phyloP scores from a whole-genome alignment of 129 eudicot genomes.

The Artemisia annua region DNA sequence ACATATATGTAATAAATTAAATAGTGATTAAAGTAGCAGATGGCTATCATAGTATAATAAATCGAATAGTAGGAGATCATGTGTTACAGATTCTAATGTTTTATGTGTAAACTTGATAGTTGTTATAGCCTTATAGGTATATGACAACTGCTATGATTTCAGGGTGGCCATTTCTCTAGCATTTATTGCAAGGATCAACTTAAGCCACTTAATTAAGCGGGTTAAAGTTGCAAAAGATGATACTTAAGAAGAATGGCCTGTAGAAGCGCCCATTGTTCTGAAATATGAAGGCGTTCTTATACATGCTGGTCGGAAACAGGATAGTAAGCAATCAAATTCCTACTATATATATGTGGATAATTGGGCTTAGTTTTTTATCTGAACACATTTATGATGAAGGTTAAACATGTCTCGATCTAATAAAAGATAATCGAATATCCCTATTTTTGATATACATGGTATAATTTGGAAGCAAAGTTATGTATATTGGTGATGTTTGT shows the following conservation, averaged over 20 bases:
- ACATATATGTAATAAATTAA: too few relatives aligned
- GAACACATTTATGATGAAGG: too few relatives aligned
- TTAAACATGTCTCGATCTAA: too few relatives aligned
- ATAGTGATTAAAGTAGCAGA: neutral
- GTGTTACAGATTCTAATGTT: conserved; percentile 12
- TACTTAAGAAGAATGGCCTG: conserved; percentile 82
- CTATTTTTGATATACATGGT: too few relatives aligned
- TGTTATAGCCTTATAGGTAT: too few relatives aligned
- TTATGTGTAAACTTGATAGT: too few relatives aligned
- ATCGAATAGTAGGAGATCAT: neutral
- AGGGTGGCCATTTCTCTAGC: conserved; percentile 99
- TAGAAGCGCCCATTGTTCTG: conserved; percentile 90
- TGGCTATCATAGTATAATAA: neutral
- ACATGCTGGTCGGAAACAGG: too few relatives aligned
- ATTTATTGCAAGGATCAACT: conserved; percentile 89
- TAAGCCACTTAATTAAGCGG: conserved; percentile 94
- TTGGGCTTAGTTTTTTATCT: too few relatives aligned
- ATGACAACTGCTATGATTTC: neutral
- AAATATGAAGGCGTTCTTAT: conserved; percentile 95
- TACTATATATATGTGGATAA: too few relatives aligned
- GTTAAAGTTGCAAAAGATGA: conserved; percentile 75
- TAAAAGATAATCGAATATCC: too few relatives aligned
- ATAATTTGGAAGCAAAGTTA: too few relatives aligned
- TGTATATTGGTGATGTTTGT: too few relatives aligned
- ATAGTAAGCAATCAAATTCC: conserved; percentile 34